Evolutionary conservation across 1,284 basidiomycete genomes (phyloP), one percentile per base, ranked within the genome.

Genomic region (Pseudozyma sp.): DNA sequence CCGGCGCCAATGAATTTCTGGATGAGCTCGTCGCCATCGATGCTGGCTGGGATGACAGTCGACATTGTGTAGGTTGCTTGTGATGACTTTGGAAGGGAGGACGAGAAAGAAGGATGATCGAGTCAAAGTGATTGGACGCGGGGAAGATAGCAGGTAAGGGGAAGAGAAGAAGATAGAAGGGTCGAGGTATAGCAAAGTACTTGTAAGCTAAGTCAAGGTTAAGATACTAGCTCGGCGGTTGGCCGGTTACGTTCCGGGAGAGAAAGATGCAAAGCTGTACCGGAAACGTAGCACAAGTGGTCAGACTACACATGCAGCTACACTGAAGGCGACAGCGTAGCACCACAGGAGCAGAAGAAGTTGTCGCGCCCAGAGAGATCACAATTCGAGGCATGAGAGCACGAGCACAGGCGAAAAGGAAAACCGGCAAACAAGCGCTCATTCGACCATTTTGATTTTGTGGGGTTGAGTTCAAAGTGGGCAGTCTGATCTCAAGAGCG

Each of bases 1-100:
- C 65, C 71, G 18, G 77, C 60, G 48, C 71, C 68, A n/a, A 82
- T 69, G 78, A 66, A 77, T 48, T 70, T 70, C n/a, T 62, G 51
- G 59, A 79, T 76, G 47, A 76, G 75, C 57, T 71, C 69, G 21
- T 76, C 74, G 66, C 70, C 74, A 59, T 52, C 43, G 52, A 72
- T 65, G 66, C 59, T 59, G 34, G 64, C 59, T 21, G 68, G 54
- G 39, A 70, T 44, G 13, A 76, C 56, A 3, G 68, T 70, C 50
- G 69, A 55, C 73, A 71, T 71, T 42, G 21, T 61, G 14, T 3
- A 11, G 2, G 14, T 21, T 52, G 36, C 31, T 38, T 42, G 52
- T 12, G 40, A 19, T 21, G 18, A 43, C 13, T 8, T n/a, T 44
- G 45, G 21, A 16, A 31, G 50, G n/a, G 48, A n/a, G 34, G 59